phyloP scores from a whole-genome alignment of 257 asterid genomes.

The Salvia miltiorrhiza region DNA sequence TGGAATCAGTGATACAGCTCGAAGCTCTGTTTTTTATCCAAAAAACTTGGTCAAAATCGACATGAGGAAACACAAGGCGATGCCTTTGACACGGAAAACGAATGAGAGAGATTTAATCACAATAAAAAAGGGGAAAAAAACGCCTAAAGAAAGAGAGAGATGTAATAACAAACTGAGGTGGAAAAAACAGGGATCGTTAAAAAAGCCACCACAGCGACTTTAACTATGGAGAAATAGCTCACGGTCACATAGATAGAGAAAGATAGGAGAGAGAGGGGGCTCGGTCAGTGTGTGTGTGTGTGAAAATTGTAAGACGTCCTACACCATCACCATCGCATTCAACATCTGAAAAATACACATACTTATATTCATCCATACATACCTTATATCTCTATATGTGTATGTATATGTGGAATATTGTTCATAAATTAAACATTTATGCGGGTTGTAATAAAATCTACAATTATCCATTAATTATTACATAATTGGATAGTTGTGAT shows the following conservation, averaged over 20 bases:
- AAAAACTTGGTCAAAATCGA: slow-evolving; percentile 18
- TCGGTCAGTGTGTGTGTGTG: slow-evolving; percentile 10
- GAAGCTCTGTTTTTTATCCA: slow-evolving; percentile 16
- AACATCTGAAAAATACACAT: background rate
- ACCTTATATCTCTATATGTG: background rate
- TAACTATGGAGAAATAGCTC: background rate
- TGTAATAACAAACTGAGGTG: slow-evolving; percentile 25
- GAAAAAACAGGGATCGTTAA: slow-evolving; percentile 39
- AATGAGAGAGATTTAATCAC: slow-evolving; percentile 29
- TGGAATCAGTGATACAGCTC: slow-evolving; percentile 11
- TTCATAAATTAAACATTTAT: background rate
- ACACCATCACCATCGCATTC: slow-evolving; percentile 12
- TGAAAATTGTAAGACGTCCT: slow-evolving; percentile 6
- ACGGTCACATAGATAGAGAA: background rate
- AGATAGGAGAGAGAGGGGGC: background rate
- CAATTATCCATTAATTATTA: background rate
- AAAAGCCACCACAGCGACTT: slow-evolving; percentile 33
- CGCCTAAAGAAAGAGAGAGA: slow-evolving; percentile 5
- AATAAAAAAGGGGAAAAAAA: background rate
- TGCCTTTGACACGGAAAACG: slow-evolving; percentile 26
- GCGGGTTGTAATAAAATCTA: slow-evolving; percentile 4
- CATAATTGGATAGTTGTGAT: background rate
- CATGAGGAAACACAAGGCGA: slow-evolving; percentile 27
- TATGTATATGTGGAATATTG: background rate
- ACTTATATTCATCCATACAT: background rate